Base-by-base conservation (phyloP, 2,329 filamentous ascomycete species). In the Phyllosticta paracitricarpa region DNA sequence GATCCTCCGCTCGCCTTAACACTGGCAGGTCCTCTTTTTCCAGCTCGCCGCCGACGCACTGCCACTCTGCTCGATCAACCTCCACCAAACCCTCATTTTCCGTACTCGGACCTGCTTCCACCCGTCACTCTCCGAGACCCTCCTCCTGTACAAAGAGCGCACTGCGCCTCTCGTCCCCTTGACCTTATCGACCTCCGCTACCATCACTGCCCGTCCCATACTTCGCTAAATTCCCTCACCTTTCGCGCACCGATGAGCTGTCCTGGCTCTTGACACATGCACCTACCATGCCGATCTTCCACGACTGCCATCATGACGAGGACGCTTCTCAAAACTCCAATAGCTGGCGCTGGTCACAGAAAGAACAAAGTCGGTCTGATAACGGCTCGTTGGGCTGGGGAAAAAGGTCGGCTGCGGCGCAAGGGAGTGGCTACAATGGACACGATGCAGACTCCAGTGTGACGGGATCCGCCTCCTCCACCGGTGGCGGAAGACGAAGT, bases 231-330 rank as follows among this genome's bases (percentile, higher is more conserved):
- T 53, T 30, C 24, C 48, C 14, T 55, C 33, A 9, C 55, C 55
- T 26, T 22, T 56, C 52, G 25, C 54, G 33, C 51, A 52, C 30
- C 58, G 30, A 61, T 58, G 58, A 56, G 58, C 58, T 52, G 58
- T 54, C 48, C 54, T 52, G 26, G n/a, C 17, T 24, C 58, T 48
- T 26, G 53, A 54, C 17, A 51, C 28, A 35, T 51, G 28, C 17
- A 48, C 54, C 48, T 48, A 61, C 48, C 51, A 61, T 56, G 72
- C 72, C 72, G 63, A 73, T 75, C 62, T 75, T 74, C 63, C 72
- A 75, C 71, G 54, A 56, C 17, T n/a, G 14, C 40, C 17, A 48
- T 19, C 52, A 24, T 19, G 26, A 53, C 54, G 40, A 61, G 25
- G 12, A 35, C 35, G 35, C 55, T 10, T 48, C 33, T 54, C 17